Base-by-base conservation (phyloP, 805 yeast genomes). In the Metschnikowia drakensbergensis region DNA sequence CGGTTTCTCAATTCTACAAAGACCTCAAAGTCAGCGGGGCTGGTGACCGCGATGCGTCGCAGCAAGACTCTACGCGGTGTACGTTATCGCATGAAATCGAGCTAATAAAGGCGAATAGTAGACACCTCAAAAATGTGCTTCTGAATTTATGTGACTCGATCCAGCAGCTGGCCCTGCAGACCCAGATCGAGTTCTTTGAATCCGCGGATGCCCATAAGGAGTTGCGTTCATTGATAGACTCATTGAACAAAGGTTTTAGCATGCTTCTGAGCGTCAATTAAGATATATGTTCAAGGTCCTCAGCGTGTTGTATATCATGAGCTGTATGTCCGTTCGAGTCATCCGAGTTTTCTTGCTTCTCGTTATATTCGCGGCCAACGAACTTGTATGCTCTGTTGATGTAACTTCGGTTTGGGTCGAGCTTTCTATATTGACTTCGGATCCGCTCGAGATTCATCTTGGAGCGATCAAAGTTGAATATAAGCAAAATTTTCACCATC, bases 381-480 rank as follows among this genome's bases (percentile, higher is more conserved):
- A 63, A 61, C n/a, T 59, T 55, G 52, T 72, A 71, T 8, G 72
- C 72, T 38, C 50, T 59, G 43, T 66, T 63, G 47, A 72, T 72
- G 46, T 68, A 64, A 36, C 62, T 55, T 42, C 75, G 53, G 49
- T 68, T 65, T 1, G 77, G 77, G 55, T 72, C 77, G 26, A 72
- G 59, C 51, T 68, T 66, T 13, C 53, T 61, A 69, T 76, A 72
- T 22, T 65, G 58, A 33, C 60, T 51, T 54, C 75, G 57, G 44
- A 72, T 72, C 45, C 77, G 51, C 47, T 71, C 75, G 45, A 71
- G 58, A 54, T 72, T 72, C 76, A 72, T 72, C 35, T 65, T 68
- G 30, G 70, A 59, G 41, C 75, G 57, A 53, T 72, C 74, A 52
- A 72, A 68, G 41, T 66, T 63, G 54, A 71, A 66, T 9, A 70